phyloP scores from a whole-genome alignment of 164 flowering plant species.

The Tetracentron sinense region DNA sequence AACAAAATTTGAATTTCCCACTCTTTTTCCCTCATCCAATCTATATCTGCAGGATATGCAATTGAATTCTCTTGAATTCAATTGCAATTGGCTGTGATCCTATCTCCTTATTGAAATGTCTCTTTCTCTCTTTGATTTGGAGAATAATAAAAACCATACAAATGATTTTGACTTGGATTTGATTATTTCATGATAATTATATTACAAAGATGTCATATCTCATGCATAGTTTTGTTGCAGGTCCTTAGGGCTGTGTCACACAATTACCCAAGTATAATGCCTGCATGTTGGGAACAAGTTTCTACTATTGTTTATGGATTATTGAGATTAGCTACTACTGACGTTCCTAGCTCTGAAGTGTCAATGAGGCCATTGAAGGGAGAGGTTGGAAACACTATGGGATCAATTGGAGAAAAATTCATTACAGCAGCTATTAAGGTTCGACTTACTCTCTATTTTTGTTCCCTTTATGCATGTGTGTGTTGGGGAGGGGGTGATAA shows the following conservation, averaged over 20 bases:
- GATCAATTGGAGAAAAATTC: conserved; percentile 40
- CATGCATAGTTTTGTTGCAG: conserved; percentile 33
- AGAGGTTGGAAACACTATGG: conserved; percentile 35
- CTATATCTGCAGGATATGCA: too few relatives aligned
- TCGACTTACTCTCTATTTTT: background rate
- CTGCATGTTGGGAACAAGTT: conserved; percentile 61
- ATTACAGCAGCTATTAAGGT: conserved; percentile 67
- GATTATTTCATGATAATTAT: background rate
- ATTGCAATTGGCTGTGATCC: too few relatives aligned
- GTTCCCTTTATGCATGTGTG: too few relatives aligned
- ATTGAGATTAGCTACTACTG: conserved; percentile 29
- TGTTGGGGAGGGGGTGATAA: too few relatives aligned
- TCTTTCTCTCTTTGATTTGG: background rate
- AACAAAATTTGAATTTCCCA: too few relatives aligned
- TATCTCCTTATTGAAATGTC: background rate
- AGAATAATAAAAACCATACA: too few relatives aligned
- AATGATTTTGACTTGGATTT: background rate
- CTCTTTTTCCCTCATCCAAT: too few relatives aligned
- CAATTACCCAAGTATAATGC: conserved; percentile 66
- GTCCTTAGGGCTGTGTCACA: conserved; percentile 77
- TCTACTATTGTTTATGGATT: conserved; percentile 40
- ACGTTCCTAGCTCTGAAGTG: conserved; percentile 19
- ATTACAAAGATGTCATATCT: background rate
- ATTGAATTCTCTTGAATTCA: background rate
- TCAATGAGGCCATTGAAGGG: conserved; percentile 23